Percentiles rank a stretch among this genome's conserved stretches.
phyloP scores from a whole-genome alignment of 2,329 filamentous ascomycete genomes.

The Phyllosticta paracitricarpa region DNA sequence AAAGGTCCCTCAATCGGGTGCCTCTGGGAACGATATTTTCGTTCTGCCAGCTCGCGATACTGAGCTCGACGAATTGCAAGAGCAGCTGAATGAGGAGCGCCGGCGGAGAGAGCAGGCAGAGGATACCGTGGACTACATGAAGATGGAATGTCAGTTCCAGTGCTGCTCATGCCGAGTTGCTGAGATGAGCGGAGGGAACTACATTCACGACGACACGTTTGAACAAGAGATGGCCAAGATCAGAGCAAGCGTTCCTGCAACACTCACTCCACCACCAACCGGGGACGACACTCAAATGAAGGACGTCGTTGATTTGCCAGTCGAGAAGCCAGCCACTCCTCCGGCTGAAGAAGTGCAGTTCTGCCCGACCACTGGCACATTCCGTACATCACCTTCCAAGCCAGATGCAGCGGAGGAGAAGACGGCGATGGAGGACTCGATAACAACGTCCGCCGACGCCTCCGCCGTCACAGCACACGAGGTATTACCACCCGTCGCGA shows the following conservation, averaged over 20 bases:
- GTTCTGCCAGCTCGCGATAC: conserved; percentile 14
- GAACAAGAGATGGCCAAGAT: conserved; percentile 27
- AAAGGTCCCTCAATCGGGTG: conserved; percentile 32
- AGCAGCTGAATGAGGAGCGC: conserved; percentile 43
- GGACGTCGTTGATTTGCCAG: background rate
- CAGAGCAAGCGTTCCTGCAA: conserved; percentile 34
- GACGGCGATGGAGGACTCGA: background rate
- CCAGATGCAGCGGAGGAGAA: background rate
- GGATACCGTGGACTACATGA: conserved; percentile 66
- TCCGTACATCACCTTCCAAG: conserved; percentile 25
- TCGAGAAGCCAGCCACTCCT: conserved; percentile 7
- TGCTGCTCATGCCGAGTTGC: conserved; percentile 51
- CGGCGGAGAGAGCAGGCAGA: conserved; percentile 57
- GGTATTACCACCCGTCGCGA: background rate
- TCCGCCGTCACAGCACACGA: background rate
- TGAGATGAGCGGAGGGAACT: conserved; percentile 27
- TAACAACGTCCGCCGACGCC: conserved; percentile 1
- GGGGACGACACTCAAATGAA: conserved; percentile 37
- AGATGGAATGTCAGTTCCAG: conserved; percentile 61
- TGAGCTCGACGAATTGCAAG: conserved; percentile 38
- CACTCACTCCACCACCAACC: conserved; percentile 54
- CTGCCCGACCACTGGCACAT: conserved; percentile 30
- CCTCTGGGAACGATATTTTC: conserved; percentile 38
- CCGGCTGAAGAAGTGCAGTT: conserved; percentile 17
- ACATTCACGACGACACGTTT: conserved; percentile 29